Evolutionary conservation across 2,329 filamentous ascomycete species (phyloP).

Genomic region (Epichloe festucae): DNA sequence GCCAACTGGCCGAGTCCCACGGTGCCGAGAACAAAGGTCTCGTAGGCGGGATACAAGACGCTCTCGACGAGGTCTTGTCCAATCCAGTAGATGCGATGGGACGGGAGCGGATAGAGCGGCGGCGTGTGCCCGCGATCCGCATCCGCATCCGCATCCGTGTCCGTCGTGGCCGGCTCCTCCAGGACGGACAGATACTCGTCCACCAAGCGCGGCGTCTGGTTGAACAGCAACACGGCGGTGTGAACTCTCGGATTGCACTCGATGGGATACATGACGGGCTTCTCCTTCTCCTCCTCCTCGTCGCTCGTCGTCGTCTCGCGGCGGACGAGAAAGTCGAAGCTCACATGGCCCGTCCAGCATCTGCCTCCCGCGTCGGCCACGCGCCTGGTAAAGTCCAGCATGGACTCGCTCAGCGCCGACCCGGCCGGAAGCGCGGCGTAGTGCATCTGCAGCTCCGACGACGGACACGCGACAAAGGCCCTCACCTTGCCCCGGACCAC

Average conservation of each 20-base stretch:
- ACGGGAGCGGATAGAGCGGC: constrained; percentile 9
- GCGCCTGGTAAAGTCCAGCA: constrained; percentile 50
- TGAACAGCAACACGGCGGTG: constrained; percentile 52
- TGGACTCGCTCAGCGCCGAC: constrained; percentile 41
- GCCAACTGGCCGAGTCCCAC: not conserved
- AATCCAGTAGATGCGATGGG: constrained; percentile 44
- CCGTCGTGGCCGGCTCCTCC: constrained; percentile 6
- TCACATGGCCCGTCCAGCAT: constrained; percentile 1
- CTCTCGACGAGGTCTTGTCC: constrained; percentile 48
- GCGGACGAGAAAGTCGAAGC: constrained; percentile 2
- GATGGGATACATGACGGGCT: constrained; percentile 42
- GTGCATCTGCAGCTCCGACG: constrained; percentile 49
- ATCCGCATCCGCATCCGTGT: not conserved
- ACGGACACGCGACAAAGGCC: constrained; percentile 55
- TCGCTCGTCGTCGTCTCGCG: not conserved
- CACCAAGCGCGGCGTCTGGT: constrained; percentile 30
- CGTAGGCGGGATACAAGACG: constrained; percentile 31
- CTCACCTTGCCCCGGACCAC: constrained; percentile 51
- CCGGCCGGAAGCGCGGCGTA: constrained; percentile 45
- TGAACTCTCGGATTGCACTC: constrained; percentile 61
- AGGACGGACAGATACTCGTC: constrained; percentile 40
- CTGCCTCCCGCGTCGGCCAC: constrained; percentile 39
- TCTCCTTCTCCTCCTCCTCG: no score
- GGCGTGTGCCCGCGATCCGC: not conserved
- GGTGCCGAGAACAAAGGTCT: constrained; percentile 16